These are phyloP conservation scores for Saccharomyces hybrid DNA, from an alignment of 1,139 yeast species.

Conservation along the genomic window DNA sequence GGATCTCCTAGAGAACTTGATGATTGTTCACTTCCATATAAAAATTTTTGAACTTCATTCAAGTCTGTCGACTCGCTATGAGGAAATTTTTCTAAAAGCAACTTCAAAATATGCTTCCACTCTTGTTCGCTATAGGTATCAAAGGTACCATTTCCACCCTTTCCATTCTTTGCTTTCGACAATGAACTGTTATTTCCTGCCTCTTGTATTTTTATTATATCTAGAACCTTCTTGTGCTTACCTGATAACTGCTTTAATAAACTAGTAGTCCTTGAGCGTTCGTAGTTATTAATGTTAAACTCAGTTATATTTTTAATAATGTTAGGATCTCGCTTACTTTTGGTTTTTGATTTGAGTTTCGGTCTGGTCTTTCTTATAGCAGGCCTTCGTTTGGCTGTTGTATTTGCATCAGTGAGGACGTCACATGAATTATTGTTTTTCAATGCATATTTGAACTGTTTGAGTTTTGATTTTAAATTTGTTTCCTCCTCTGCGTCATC, in stretches of 20 bases:
- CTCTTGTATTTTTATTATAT: background rate
- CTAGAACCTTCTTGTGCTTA: constrained; percentile 3
- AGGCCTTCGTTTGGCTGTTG: background rate
- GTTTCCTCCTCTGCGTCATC: constrained; percentile 22
- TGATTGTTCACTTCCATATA: constrained; percentile 15
- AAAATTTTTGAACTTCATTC: constrained; percentile 16
- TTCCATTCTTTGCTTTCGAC: background rate
- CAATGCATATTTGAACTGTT: constrained; percentile 14
- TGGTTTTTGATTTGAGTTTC: background rate
- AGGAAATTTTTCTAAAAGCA: constrained; percentile 19
- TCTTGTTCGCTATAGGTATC: constrained; percentile 22
- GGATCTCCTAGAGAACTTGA: constrained; percentile 3
- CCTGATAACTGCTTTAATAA: constrained; percentile 2
- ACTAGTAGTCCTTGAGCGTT: constrained; percentile 10
- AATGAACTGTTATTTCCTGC: background rate
- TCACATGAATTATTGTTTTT: background rate
- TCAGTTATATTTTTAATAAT: constrained; percentile 9
- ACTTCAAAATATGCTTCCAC: constrained; percentile 19
- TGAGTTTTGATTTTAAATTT: constrained; percentile 11
- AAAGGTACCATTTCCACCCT: background rate
- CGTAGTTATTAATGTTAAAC: constrained; percentile 9
- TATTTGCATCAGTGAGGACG: too few relatives aligned
- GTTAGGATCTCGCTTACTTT: background rate
- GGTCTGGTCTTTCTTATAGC: background rate
- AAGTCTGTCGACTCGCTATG: constrained; percentile 17